Evolutionary conservation across 495 filamentous ascomycete species (phyloP).

Genomic region (Lasiosphaeris hirsuta): DNA sequence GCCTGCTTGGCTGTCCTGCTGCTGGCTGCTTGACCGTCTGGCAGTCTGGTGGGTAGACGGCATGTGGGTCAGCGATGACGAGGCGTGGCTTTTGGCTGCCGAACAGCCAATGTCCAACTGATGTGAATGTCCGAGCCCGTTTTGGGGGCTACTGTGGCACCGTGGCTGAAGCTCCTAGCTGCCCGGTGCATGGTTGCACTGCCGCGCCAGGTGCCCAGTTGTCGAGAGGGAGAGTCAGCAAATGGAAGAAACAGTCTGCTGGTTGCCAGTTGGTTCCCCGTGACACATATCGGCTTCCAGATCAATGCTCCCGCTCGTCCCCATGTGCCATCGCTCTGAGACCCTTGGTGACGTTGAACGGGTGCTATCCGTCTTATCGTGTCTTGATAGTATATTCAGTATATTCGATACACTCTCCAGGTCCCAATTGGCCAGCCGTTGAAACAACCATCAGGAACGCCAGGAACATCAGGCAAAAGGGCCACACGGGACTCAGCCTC

Average conservation of each 20-base stretch:
- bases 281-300: too few species aligned
- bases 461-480: constrained; percentile 13
- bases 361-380: neutral
- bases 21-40: too few species aligned
- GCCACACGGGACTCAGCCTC: constrained; percentile 2
- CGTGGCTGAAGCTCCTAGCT: constrained; percentile 2
- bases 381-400: neutral
- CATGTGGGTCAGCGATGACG: constrained; percentile 18
- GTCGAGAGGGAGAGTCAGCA: too few species aligned
- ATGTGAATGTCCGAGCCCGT: constrained; percentile 14
- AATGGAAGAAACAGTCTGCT: too few species aligned
- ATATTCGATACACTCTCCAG: neutral
- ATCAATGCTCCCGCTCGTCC: too few species aligned
- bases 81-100: constrained; percentile 16
- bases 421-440: constrained; percentile 1
- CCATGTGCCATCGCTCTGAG: too few species aligned
- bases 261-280: too few species aligned
- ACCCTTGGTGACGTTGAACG: too few species aligned
- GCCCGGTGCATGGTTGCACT: neutral
- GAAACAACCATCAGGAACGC: constrained; percentile 5
- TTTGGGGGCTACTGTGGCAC: neutral
- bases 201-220: neutral
- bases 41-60: neutral
- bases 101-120: constrained; percentile 4
- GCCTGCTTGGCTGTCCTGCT: neutral